Percentiles rank a stretch among this genome's conserved stretches.
phyloP scores from a whole-genome alignment of 176 grass and related monocot species.

The Bothriochloa decipiens region DNA sequence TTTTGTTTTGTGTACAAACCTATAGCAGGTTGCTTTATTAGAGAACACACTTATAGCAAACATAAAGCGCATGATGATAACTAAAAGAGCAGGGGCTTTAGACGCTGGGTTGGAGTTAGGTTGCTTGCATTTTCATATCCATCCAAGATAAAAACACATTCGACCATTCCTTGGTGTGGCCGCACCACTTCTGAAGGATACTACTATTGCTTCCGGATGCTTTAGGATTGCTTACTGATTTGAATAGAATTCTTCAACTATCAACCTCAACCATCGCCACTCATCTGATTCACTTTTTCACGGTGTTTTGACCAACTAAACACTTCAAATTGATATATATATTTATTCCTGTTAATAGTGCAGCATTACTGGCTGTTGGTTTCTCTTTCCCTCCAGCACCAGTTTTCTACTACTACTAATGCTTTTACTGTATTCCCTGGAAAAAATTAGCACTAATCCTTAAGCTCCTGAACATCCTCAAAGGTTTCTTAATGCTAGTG shows the following conservation, averaged over 20 bases:
- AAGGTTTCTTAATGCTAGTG: background rate
- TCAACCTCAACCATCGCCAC: background rate
- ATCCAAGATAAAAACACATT: background rate
- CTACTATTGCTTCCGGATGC: background rate
- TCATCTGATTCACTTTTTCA: conserved; percentile 9
- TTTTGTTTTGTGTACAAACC: background rate
- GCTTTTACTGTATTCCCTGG: background rate
- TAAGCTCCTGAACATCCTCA: background rate
- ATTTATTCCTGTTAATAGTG: background rate
- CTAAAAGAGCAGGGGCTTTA: background rate
- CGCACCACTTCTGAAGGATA: background rate
- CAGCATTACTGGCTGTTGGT: background rate
- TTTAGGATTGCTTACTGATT: background rate
- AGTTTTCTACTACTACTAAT: conserved; percentile 1
- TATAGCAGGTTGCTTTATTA: background rate
- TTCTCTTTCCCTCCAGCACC: background rate
- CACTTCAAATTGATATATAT: background rate
- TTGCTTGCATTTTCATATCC: background rate
- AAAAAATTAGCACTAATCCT: background rate
- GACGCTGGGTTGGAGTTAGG: background rate
- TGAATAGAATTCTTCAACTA: background rate
- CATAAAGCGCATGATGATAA: background rate
- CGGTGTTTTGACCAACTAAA: background rate
- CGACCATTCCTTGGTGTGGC: background rate
- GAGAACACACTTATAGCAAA: background rate